Percentiles rank a stretch among this genome's conserved stretches.
phyloP scores from a whole-genome alignment of 441 rosid genomes.

The Syzygium malaccense region DNA sequence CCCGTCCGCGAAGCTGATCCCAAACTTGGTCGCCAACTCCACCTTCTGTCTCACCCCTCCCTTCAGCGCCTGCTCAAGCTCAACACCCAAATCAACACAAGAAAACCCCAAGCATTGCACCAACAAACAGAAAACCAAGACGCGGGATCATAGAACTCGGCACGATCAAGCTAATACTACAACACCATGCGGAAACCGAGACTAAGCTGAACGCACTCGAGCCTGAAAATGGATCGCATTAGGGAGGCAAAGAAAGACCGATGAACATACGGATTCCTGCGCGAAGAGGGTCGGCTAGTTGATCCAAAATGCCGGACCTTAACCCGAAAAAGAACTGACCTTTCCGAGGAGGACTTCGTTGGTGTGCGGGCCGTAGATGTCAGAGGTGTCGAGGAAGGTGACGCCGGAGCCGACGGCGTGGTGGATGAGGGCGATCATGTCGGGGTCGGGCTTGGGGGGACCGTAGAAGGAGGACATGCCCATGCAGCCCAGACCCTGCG shows the following conservation, averaged over 20 bases:
- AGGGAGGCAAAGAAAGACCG: background rate
- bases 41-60: background rate
- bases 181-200: background rate
- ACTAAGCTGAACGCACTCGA: background rate
- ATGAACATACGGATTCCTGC: background rate
- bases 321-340: background rate
- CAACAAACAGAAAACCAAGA: background rate
- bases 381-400: slow-evolving; percentile 2
- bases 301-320: background rate
- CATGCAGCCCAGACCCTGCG: slow-evolving; percentile 4
- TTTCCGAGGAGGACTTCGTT: background rate
- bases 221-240: background rate
- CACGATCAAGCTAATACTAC: background rate
- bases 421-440: background rate
- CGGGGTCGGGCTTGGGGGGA: background rate
- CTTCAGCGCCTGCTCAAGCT: background rate
- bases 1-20: background rate
- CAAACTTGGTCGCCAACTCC: slow-evolving; percentile 1
- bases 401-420: background rate
- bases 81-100: background rate
- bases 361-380: background rate
- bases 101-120: background rate
- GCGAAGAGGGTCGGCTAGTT: background rate
- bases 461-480: background rate
- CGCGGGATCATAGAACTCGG: background rate